Evolutionary conservation across 169 alveolate species (phyloP), one percentile per base, ranked within the genome.

Genomic region (Plasmodium gonderi): DNA sequence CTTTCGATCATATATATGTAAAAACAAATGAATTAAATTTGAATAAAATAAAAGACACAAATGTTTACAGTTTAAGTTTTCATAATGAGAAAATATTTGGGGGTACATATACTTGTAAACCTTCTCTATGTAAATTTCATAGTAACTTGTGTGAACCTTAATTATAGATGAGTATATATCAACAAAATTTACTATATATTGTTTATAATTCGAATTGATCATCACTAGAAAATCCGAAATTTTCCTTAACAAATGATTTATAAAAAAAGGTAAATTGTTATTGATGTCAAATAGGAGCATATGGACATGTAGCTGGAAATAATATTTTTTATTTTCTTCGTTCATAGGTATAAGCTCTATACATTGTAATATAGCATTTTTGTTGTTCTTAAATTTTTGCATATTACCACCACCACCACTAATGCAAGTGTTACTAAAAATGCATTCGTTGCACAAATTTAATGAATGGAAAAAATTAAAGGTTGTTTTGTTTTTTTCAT

Each of bases 241-340:
- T 90, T 64, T 60, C 17, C 31, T 40, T 51, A 90, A 54, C 36
- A 78, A 36, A 42, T 60, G 49, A 26, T 64, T 44, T 8, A 69
- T 44, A 69, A 90, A 90, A 90, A 64, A 64, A 7, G 31, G 64
- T 90, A 90, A 29, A 38, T 90, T 54, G 54, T 65, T 54, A 36
- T 77, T 90, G 29, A 90, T 45, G 26, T 90, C 94, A 79, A 90
- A 90, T 78, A 90, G 51, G 80, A 90, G 82, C 94, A 90, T 90
- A 67, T 90, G 94, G 17, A 90, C 90, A 67, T 78, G 80, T 47
- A 90, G 38, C 14, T 67, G 38, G 45, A 90, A 90, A 65, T 45
- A 78, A 5, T 69, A 0, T 76, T 29, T 90, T 31, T 42, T 4
- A 23, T 33, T 79, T 67, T 67, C 49, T 77, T 64, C 33, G 36